Evolutionary conservation across 169 alveolate species (phyloP).

Genomic region (Eimeria mitis): DNA sequence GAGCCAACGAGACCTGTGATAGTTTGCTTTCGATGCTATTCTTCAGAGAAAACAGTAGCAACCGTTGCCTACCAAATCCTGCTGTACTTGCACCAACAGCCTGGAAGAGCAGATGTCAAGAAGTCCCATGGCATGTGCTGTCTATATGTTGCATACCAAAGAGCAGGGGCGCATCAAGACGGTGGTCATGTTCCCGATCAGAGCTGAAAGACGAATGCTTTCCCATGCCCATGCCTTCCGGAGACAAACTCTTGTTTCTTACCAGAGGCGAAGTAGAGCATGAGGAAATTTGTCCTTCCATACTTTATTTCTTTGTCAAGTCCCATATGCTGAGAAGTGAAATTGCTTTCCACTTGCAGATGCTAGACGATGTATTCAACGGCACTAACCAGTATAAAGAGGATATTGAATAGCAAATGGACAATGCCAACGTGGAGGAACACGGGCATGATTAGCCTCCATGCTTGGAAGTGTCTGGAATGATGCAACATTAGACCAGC

Average conservation of each 20-base stretch:
- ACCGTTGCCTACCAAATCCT: conserved; percentile 62
- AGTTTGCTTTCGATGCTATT: not conserved
- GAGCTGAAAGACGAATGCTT: conserved; percentile 25
- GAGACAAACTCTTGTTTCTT: not conserved
- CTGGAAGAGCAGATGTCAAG: conserved; percentile 2
- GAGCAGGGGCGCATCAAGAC: conserved; percentile 76
- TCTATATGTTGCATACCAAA: conserved; percentile 30
- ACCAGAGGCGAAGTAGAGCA: conserved; percentile 72
- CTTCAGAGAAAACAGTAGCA: not conserved
- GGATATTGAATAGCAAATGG: conserved; percentile 87
- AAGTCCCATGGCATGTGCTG: not conserved
- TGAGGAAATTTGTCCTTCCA: conserved; percentile 57
- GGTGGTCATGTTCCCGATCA: conserved; percentile 73
- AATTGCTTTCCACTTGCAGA: not conserved
- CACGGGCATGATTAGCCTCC: conserved; percentile 87
- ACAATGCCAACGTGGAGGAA: conserved; percentile 89
- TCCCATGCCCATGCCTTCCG: not conserved
- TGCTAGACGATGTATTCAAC: not conserved
- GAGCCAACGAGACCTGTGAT: conserved; percentile 66
- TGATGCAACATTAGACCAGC: not conserved
- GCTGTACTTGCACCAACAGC: conserved; percentile 80
- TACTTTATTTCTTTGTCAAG: conserved; percentile 58
- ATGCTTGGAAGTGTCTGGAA: conserved; percentile 83
- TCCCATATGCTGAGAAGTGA: conserved; percentile 56
- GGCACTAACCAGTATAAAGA: conserved; percentile 81